Conservation (phyloP, 1,284 basidiomycete species). For the Sporisorium graminicola region DNA sequence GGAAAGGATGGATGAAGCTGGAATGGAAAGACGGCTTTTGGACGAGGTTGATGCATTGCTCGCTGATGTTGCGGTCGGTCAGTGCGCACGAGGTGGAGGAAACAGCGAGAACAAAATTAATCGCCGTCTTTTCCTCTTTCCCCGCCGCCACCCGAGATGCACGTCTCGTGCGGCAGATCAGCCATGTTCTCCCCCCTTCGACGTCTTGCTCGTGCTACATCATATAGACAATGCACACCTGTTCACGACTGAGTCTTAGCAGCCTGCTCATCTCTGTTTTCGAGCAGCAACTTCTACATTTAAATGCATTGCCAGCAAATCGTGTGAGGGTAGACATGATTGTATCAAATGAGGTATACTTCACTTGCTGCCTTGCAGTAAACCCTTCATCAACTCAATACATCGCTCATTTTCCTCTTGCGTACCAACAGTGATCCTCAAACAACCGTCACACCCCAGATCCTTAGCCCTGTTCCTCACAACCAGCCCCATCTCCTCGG, state of each 20-base stretch:
- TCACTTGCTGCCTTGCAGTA: slow-evolving; percentile 42
- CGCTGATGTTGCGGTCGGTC: slow-evolving; percentile 27
- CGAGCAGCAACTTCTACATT: background rate
- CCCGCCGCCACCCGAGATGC: background rate
- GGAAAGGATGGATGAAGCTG: background rate
- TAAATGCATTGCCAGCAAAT: slow-evolving; percentile 2
- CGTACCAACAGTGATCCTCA: slow-evolving; percentile 91
- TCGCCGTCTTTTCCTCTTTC: slow-evolving; percentile 26
- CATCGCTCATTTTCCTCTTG: slow-evolving; percentile 75
- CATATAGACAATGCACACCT: background rate
- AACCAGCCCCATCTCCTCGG: slow-evolving; percentile 86
- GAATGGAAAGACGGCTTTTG: background rate
- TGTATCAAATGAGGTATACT: background rate
- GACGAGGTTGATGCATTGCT: background rate
- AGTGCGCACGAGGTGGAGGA: slow-evolving; percentile 33
- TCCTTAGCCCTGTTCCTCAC: slow-evolving; percentile 90
- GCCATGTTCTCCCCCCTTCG: too few species aligned
- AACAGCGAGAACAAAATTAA: background rate
- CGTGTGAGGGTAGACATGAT: background rate
- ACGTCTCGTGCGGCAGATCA: slow-evolving; percentile 26
- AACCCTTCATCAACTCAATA: slow-evolving; percentile 55
- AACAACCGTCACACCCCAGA: slow-evolving; percentile 85
- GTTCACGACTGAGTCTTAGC: too few species aligned
- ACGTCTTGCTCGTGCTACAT: background rate
- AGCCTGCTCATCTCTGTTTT: too few species aligned